Evolutionary conservation across 306 rosid genomes (phyloP).

Genomic region (Argentina anserina): DNA sequence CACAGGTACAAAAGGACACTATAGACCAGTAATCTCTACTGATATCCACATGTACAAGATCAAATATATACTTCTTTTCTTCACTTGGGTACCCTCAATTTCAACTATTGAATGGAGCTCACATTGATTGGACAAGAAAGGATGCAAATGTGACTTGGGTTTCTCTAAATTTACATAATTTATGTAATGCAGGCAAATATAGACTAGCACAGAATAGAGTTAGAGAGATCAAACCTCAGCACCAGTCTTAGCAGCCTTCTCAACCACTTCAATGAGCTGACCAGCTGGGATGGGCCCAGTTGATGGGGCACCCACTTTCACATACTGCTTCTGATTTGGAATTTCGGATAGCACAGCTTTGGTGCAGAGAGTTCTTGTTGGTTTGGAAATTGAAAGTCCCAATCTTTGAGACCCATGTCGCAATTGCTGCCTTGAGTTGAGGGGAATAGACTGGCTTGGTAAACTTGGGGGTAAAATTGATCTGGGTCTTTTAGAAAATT

Average conservation of each 20-base stretch:
- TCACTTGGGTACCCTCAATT: background rate
- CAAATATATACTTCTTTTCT: too few species aligned
- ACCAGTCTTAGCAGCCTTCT: constrained; percentile 82
- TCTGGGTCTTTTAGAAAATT: constrained; percentile 30
- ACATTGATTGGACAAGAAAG: background rate
- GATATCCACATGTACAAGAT: background rate
- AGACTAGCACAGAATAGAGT: background rate
- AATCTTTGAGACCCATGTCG: constrained; percentile 30
- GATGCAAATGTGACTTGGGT: background rate
- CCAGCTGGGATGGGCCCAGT: constrained; percentile 54
- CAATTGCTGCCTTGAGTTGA: constrained; percentile 13
- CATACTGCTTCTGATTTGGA: constrained; percentile 34
- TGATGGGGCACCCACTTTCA: constrained; percentile 58
- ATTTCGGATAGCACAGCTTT: constrained; percentile 53
- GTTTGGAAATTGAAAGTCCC: constrained; percentile 29
- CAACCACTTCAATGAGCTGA: constrained; percentile 78
- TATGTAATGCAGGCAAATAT: constrained; percentile 4
- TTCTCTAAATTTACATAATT: background rate
- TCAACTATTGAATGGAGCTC: background rate
- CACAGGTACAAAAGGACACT: background rate
- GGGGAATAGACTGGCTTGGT: constrained; percentile 19
- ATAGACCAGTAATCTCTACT: background rate
- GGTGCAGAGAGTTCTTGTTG: constrained; percentile 18
- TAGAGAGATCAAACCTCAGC: constrained; percentile 62
- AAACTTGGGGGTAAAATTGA: constrained; percentile 21